A percentile compares a stretch with the other conserved stretches of the same genome.
These are phyloP conservation scores for Neocucurbitaria cava DNA, from an alignment of 2,329 filamentous ascomycete genomes.

Conservation along the genomic window DNA sequence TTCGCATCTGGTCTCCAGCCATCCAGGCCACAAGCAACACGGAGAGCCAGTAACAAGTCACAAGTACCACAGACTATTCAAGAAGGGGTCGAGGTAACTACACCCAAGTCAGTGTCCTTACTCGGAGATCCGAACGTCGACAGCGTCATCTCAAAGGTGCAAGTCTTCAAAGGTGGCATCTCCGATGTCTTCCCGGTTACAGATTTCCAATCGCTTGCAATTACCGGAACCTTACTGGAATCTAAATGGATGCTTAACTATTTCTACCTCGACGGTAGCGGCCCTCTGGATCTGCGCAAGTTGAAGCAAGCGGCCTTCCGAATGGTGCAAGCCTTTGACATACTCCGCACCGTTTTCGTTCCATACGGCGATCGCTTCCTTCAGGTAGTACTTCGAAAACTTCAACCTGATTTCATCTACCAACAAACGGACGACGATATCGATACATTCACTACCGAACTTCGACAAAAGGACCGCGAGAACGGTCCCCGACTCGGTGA, in stretches of 20 bases:
- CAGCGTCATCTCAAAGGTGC: conserved; percentile 44
- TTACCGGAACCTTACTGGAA: conserved; percentile 42
- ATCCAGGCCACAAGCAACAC: conserved; percentile 14
- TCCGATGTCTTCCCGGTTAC: conserved; percentile 42
- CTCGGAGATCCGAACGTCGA: conserved; percentile 45
- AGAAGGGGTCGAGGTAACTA: conserved; percentile 24
- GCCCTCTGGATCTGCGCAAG: conserved; percentile 39
- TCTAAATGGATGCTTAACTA: conserved; percentile 48
- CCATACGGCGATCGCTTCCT: conserved; percentile 43
- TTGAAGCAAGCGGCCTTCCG: conserved; percentile 41
- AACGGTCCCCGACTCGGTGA: conserved; percentile 39
- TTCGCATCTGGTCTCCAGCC: conserved; percentile 16
- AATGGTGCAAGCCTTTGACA: conserved; percentile 43
- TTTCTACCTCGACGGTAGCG: conserved; percentile 41
- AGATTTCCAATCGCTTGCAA: conserved; percentile 44
- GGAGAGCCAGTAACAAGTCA: conserved; percentile 19
- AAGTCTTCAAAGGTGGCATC: conserved; percentile 46
- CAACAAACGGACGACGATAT: conserved; percentile 40
- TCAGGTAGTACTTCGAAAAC: conserved; percentile 41
- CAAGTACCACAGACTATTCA: conserved; percentile 36
- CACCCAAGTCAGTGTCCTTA: conserved; percentile 36
- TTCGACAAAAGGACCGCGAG: conserved; percentile 39
- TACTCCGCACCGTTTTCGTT: conserved; percentile 45
- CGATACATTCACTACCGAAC: conserved; percentile 36
- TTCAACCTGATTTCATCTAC: conserved; percentile 41